Conservation (phyloP, 306 rosid species). For the Rosa lucieae region DNA sequence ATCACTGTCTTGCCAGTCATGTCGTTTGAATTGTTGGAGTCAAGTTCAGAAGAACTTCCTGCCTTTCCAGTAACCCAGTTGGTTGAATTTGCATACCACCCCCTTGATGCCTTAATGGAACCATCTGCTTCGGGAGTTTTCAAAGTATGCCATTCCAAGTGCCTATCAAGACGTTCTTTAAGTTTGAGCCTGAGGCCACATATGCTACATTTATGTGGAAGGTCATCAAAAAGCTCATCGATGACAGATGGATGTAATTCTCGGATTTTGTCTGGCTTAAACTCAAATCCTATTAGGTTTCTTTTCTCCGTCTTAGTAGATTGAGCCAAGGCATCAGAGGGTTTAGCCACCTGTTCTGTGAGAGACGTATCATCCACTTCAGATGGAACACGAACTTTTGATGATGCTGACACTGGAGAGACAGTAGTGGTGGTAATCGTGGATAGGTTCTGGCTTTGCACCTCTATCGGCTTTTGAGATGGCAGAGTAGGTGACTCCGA, state of each 20-base stretch:
- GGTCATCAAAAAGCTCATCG: slow-evolving; percentile 52
- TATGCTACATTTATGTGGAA: slow-evolving; percentile 53
- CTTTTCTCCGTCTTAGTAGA: slow-evolving; percentile 41
- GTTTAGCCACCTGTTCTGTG: slow-evolving; percentile 34
- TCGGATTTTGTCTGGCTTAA: slow-evolving; percentile 65
- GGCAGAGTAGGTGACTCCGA: slow-evolving; percentile 41
- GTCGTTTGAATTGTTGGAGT: slow-evolving; percentile 33
- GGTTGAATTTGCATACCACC: slow-evolving; percentile 60
- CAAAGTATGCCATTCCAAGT: slow-evolving; percentile 67
- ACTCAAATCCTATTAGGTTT: slow-evolving; percentile 64
- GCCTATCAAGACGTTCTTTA: slow-evolving; percentile 60
- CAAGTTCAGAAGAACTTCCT: slow-evolving; percentile 39
- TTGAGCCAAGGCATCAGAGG: slow-evolving; percentile 32
- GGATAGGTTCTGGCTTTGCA: slow-evolving; percentile 39
- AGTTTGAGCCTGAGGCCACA: slow-evolving; percentile 60
- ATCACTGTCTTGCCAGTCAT: slow-evolving; percentile 22
- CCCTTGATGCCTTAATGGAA: slow-evolving; percentile 43
- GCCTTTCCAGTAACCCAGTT: slow-evolving; percentile 57
- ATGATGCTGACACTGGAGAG: slow-evolving; percentile 47
- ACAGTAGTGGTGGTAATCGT: slow-evolving; percentile 36
- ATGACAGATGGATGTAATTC: slow-evolving; percentile 67
- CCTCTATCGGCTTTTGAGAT: slow-evolving; percentile 35
- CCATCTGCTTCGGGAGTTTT: slow-evolving; percentile 43
- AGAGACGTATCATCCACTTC: slow-evolving; percentile 33
- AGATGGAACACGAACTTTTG: slow-evolving; percentile 39